These are phyloP conservation scores for Fomitopsis schrenkii DNA, from an alignment of 1,284 basidiomycete species.

Conservation along the genomic window DNA sequence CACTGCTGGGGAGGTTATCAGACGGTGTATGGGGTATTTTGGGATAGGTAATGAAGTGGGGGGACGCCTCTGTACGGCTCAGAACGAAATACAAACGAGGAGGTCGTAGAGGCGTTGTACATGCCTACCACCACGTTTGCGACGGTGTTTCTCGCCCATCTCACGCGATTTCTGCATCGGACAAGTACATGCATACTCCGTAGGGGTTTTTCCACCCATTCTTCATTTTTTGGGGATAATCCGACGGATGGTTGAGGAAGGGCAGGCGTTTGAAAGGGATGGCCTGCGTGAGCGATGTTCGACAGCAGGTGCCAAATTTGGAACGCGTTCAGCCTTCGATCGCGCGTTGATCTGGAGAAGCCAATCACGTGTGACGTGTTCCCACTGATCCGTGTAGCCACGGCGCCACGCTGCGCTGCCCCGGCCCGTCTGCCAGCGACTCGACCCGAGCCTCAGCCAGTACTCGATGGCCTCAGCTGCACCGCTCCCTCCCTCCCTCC, in stretches of 20 bases:
- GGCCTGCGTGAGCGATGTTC: slow-evolving; percentile 26
- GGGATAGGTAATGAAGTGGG: neutral
- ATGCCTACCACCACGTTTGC: slow-evolving; percentile 12
- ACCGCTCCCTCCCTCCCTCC: slow-evolving; percentile 14
- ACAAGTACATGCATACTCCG: neutral
- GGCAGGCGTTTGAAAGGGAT: slow-evolving; percentile 10
- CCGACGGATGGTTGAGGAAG: neutral
- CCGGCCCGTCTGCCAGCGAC: neutral
- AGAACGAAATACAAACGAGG: slow-evolving; percentile 6
- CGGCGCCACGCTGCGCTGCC: slow-evolving; percentile 12
- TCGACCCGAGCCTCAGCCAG: neutral
- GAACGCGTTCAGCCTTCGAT: slow-evolving; percentile 40
- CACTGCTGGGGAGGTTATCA: slow-evolving; percentile 10
- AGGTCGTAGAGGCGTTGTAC: slow-evolving; percentile 8
- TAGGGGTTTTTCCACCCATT: neutral
- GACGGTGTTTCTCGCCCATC: neutral
- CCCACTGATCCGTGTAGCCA: slow-evolving; percentile 2
- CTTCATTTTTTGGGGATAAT: neutral
- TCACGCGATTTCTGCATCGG: neutral
- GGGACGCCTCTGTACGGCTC: slow-evolving; percentile 2
- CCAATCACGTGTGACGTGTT: slow-evolving; percentile 12
- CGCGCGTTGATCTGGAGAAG: slow-evolving; percentile 27
- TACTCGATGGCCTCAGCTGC: neutral
- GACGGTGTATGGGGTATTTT: slow-evolving; percentile 5
- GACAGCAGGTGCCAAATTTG: slow-evolving; percentile 30